phyloP scores from a whole-genome alignment of 768 basidiomycete species.

The Mycena venus region DNA sequence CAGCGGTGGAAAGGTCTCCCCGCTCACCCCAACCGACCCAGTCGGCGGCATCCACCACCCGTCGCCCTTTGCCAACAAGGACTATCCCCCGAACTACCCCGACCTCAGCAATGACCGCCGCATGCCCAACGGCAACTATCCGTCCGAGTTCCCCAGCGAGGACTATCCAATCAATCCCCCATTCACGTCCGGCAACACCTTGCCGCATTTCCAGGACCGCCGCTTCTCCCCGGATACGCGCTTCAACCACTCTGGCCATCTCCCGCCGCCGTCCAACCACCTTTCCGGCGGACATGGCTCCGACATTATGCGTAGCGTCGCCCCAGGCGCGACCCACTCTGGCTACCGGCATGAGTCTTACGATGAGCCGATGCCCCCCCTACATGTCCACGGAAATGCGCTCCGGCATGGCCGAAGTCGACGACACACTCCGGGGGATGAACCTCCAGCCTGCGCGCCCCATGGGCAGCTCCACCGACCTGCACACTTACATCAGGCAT shows the following conservation, averaged over 20 bases:
- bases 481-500: conserved; percentile 86
- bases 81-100: conserved; percentile 71
- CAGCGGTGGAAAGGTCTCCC: conserved; percentile 82
- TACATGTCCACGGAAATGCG: conserved; percentile 70
- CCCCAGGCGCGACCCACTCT: conserved; percentile 77
- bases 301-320: conserved; percentile 76
- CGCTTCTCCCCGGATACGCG: conserved; percentile 70
- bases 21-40: conserved; percentile 78
- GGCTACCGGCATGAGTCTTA: conserved; percentile 63
- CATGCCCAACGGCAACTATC: conserved; percentile 64
- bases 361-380: conserved; percentile 71
- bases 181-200: conserved; percentile 56
- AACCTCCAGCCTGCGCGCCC: conserved; percentile 67
- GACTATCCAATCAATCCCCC: conserved; percentile 49
- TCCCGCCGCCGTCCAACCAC: conserved; percentile 57
- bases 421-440: conserved; percentile 74
- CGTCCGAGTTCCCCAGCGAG: conserved; percentile 70
- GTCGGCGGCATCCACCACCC: conserved; percentile 69
- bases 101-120: conserved; percentile 74
- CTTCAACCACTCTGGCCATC: conserved; percentile 59
- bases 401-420: conserved; percentile 72
- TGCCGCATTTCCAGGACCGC: conserved; percentile 74
- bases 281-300: conserved; percentile 61
- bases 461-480: conserved; percentile 75
- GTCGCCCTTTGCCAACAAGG: conserved; percentile 70